phyloP scores from a whole-genome alignment of 495 filamentous ascomycete species.

The Tirmania nivea region DNA sequence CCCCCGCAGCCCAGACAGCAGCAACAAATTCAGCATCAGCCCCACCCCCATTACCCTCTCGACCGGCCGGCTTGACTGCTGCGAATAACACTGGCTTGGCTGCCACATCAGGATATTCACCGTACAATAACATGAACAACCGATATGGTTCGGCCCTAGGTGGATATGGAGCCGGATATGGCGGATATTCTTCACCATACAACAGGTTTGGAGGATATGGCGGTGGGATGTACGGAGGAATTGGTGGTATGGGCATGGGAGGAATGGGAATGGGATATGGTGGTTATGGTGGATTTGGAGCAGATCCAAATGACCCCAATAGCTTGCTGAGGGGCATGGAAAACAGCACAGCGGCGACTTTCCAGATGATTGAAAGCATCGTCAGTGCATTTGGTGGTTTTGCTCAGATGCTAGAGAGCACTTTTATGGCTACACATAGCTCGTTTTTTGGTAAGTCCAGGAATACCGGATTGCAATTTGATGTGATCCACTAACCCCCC shows the following conservation, averaged over 20 bases:
- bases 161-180: background rate
- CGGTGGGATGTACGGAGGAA: conserved; percentile 19
- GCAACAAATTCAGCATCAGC: conserved; percentile 25
- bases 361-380: conserved; percentile 95
- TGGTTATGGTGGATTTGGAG: conserved; percentile 21
- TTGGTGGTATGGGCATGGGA: conserved; percentile 9
- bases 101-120: conserved; percentile 37
- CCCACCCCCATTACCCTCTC: conserved; percentile 55
- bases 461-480: background rate
- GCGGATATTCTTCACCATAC: background rate
- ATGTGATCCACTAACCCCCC: background rate
- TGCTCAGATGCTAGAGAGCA: conserved; percentile 98
- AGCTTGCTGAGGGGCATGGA: conserved; percentile 78
- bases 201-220: conserved; percentile 13
- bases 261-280: conserved; percentile 31
- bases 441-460: conserved; percentile 76
- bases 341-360: conserved; percentile 87
- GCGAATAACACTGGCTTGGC: conserved; percentile 46
- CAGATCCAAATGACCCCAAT: conserved; percentile 73
- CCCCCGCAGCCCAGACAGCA: background rate
- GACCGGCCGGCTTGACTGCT: conserved; percentile 52
- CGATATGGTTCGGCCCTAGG: no score
- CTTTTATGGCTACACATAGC: conserved; percentile 99
- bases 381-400: conserved; percentile 97
- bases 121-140: conserved; percentile 21